Evolutionary conservation across 2,329 filamentous ascomycete species (phyloP), one percentile per base, ranked within the genome.

Genomic region (Hypomyces rosellus): DNA sequence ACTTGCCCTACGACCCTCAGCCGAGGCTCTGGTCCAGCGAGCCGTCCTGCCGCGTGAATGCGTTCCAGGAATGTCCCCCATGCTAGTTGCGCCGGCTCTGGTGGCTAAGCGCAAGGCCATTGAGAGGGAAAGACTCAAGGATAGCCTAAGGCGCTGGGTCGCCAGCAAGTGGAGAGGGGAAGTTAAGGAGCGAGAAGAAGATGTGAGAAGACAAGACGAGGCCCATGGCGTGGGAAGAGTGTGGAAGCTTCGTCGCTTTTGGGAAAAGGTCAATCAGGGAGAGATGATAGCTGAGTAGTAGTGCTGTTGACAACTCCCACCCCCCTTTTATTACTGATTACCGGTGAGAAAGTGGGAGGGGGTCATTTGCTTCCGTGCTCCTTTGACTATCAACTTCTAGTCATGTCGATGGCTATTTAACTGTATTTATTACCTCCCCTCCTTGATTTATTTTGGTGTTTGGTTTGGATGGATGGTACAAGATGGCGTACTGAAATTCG

Each of bases 61-160:
- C 60, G 77, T 80, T 13, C 74, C 75, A 5, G 73, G 73, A 22
- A 63, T 69, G 57, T 55, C 57, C 50, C 63, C 57, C 49, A 68
- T 65, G 54, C 63, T 63, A 48, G 71, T 86, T 1, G 78, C 82
- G 1, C 83, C 83, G 0, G 76, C 72, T 1, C 68, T 88, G 34
- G 77, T 86, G n/a, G 82, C 81, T 25, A 74, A 75, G 55, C 79
- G 80, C 60, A 73, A 80, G 49, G 77, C 76, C 12, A 74, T 88
- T 14, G 85, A 88, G 68, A 77, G 77, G 57, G 83, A 88, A 68
- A 74, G 74, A 53, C 72, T 88, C 40, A 88, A 87, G 62, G 84
- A 88, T 59, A 75, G 75, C 14, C 65, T 89, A 53, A 69, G 84
- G 36, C 73, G 75, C 12, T 88, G 84, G 82, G 74, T 88, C 2